A percentile compares a stretch with the other conserved stretches of the same genome.
Evolutionary conservation across 805 yeast genomes (phyloP).

Genomic region (Pichia nanzhaoensis): DNA sequence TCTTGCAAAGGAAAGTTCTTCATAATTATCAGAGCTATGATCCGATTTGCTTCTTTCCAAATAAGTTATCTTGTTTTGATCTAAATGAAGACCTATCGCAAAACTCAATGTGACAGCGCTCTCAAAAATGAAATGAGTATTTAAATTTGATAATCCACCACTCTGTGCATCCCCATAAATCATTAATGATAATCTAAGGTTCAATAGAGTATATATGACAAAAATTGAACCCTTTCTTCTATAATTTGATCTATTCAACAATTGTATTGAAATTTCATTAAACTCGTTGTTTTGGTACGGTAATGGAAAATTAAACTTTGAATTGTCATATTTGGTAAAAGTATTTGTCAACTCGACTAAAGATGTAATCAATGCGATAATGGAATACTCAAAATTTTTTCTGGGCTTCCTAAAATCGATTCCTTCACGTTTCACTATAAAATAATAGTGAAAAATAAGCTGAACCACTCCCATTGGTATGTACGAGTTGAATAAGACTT

Average conservation of each 20-base stretch:
- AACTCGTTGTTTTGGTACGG: conserved; percentile 4
- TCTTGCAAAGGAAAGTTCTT: conserved; percentile 5
- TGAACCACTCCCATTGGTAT: conserved; percentile 13
- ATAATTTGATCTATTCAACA: conserved; percentile 12
- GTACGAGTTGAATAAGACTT: conserved; percentile 8
- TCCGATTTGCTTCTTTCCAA: neutral
- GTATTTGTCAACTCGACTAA: conserved; percentile 9
- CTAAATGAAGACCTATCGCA: conserved; percentile 11
- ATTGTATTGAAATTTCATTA: conserved; percentile 7
- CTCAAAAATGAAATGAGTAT: conserved; percentile 13
- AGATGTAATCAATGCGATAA: conserved; percentile 9
- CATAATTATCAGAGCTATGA: neutral
- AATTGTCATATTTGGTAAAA: conserved; percentile 4
- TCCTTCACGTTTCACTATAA: conserved; percentile 1
- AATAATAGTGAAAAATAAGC: conserved; percentile 8
- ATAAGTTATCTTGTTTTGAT: conserved; percentile 7
- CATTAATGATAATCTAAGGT: conserved; percentile 8
- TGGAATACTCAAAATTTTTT: conserved; percentile 12
- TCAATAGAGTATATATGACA: conserved; percentile 8
- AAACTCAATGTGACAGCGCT: conserved; percentile 7
- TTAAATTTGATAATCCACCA: conserved; percentile 8
- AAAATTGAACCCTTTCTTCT: conserved; percentile 7
- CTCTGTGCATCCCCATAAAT: conserved; percentile 13
- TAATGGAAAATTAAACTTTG: conserved; percentile 2
- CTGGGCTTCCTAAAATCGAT: conserved; percentile 9